Conservation (phyloP, 371 early-diverging fungal species). For the Dinochytrium kinnereticum region DNA sequence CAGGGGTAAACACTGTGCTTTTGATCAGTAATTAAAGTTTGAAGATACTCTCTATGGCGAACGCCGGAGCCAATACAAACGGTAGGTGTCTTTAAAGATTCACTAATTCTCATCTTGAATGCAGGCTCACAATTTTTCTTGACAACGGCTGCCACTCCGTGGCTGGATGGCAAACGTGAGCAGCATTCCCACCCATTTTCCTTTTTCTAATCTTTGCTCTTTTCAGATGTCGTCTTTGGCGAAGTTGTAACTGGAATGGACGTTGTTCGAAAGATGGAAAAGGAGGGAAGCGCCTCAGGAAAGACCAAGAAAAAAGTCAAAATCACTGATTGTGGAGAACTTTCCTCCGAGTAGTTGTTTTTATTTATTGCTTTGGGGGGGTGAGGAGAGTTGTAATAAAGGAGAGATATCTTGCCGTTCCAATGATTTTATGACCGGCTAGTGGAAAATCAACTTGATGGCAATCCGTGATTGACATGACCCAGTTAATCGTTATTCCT, state of each 20-base stretch:
- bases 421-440: no score
- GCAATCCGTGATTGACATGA: no score
- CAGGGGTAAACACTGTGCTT: constrained; percentile 42
- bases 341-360: no score
- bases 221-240: constrained; percentile 10
- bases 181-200: background rate
- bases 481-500: no score
- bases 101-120: background rate
- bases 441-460: no score
- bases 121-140: constrained; percentile 56
- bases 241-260: constrained; percentile 14
- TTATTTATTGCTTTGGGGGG: no score
- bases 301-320: constrained; percentile 65
- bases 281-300: constrained; percentile 71
- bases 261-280: constrained; percentile 67
- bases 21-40: constrained; percentile 27
- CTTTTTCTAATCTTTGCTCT: background rate
- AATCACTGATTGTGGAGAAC: constrained; percentile 79
- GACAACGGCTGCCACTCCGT: constrained; percentile 51
- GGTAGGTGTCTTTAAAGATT: constrained; percentile 15
- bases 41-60: constrained; percentile 67
- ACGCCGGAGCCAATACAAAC: constrained; percentile 60
- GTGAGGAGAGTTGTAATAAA: no score
- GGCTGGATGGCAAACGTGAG: constrained; percentile 58
- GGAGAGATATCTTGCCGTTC: no score